These are phyloP conservation scores for Alectoria sarmentosa DNA, from an alignment of 495 filamentous ascomycete species.

Conservation along the genomic window DNA sequence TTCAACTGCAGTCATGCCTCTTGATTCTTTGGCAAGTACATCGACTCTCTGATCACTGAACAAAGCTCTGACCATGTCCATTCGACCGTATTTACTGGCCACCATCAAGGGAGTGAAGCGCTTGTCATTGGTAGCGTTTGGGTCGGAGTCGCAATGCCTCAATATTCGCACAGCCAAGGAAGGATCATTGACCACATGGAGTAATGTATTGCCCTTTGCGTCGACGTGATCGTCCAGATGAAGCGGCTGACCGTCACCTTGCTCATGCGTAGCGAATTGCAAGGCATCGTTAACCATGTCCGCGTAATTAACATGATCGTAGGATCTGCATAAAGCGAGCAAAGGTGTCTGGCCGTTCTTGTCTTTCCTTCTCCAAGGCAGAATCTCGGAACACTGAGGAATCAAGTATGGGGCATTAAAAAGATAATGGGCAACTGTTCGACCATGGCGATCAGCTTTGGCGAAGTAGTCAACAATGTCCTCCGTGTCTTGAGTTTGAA, in stretches of 20 bases:
- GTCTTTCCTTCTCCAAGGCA: slow-evolving; percentile 88
- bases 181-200: slow-evolving; percentile 89
- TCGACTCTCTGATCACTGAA: slow-evolving; percentile 87
- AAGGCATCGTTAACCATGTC: slow-evolving; percentile 78
- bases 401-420: slow-evolving; percentile 86
- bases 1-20: slow-evolving; percentile 92
- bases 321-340: slow-evolving; percentile 89
- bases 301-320: slow-evolving; percentile 84
- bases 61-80: slow-evolving; percentile 83
- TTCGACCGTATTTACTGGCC: slow-evolving; percentile 95
- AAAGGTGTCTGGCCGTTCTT: slow-evolving; percentile 95
- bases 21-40: slow-evolving; percentile 69
- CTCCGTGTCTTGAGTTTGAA: slow-evolving; percentile 44
- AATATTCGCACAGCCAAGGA: slow-evolving; percentile 68
- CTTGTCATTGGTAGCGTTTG: slow-evolving; percentile 94
- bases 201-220: slow-evolving; percentile 81
- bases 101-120: slow-evolving; percentile 95
- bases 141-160: slow-evolving; percentile 78
- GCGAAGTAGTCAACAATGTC: slow-evolving; percentile 58
- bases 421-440: slow-evolving; percentile 90
- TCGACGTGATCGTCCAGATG: slow-evolving; percentile 94
- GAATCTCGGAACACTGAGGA: slow-evolving; percentile 57
- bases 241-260: slow-evolving; percentile 69
- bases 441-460: slow-evolving; percentile 72
- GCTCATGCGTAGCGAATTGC: slow-evolving; percentile 61